phyloP scores from a whole-genome alignment of 306 rosid species.

The Lathyrus sativus region DNA sequence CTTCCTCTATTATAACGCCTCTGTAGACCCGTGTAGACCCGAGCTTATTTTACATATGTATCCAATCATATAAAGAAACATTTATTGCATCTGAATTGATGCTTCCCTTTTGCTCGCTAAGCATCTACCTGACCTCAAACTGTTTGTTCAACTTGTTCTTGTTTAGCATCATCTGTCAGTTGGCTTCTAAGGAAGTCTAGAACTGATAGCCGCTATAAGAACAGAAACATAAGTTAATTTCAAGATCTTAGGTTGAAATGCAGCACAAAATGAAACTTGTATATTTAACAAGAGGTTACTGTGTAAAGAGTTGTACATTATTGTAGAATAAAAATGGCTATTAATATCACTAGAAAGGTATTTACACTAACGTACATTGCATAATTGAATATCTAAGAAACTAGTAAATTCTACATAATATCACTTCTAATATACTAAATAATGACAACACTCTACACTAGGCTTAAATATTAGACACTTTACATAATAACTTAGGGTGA shows the following conservation, averaged over 20 bases:
- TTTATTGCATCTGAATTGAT: slow-evolving; percentile 29
- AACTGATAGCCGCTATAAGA: slow-evolving; percentile 67
- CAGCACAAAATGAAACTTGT: background rate
- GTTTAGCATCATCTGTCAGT: slow-evolving; percentile 61
- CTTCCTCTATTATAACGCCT: slow-evolving; percentile 31
- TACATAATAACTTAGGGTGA: background rate
- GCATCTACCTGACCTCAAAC: slow-evolving; percentile 35
- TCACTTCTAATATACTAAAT: no score
- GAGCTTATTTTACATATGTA: slow-evolving; percentile 35
- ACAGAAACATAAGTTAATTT: slow-evolving; percentile 14
- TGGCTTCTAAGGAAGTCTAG: slow-evolving; percentile 72
- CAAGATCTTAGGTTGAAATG: slow-evolving; percentile 25
- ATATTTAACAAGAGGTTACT: no score
- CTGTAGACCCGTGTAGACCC: background rate
- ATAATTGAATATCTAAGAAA: no score
- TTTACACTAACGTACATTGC: no score
- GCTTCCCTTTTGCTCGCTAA: slow-evolving; percentile 25
- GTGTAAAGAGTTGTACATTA: no score
- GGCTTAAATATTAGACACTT: background rate
- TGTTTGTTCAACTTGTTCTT: slow-evolving; percentile 49
- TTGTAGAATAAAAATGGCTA: no score
- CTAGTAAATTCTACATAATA: no score
- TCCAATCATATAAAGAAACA: slow-evolving; percentile 29
- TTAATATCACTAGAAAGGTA: no score
- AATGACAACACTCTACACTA: background rate